Base-by-base conservation (phyloP, 331 rosid species). In the Spiraea crenata region DNA sequence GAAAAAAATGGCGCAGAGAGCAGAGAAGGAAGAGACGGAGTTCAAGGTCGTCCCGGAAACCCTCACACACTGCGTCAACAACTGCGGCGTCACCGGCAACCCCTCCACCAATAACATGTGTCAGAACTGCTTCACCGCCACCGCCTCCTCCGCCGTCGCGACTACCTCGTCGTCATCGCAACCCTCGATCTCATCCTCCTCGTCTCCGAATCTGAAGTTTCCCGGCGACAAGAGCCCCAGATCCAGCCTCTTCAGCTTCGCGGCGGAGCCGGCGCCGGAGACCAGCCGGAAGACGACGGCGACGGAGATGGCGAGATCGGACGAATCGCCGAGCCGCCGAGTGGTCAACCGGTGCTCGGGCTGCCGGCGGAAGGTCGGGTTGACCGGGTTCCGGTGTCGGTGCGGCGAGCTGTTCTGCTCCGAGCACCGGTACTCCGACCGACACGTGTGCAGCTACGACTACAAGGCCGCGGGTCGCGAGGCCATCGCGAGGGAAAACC, bases 371-470 rank as follows among this genome's bases (percentile, higher is more conserved):
- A 83, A 89, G 71, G 97, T 93, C 16, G 96, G 97, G 0, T 82
- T 93, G 50, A 91, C 97, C 38, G 95, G 99, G 1, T 89, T 93
- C 78, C 76, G 91, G 2, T 95, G 99, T 82, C 93, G 99, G 12
- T 95, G 99, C 57, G 99, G 99, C 1, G 99, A 91, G 14, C 84
- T 95, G 0, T 95, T 89, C 81, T 95, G 99, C 71, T 19, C 89
- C 2, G 93, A 86, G 58, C 99, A 95, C 16, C 90, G 99, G 51
- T 95, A 95, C 77, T 83, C 99, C 69, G 97, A 95, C 74, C 95
- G 99, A 16, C 99, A 95, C 57, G 89, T 82, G 46, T 95, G 99
- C 77, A 81, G 83, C 77, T 95, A 79, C 76, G 99, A 95, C 65
- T 95, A 95, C 77, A 95, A 95, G 67, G 73, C 93, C 7, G 99